phyloP scores from a whole-genome alignment of 2,329 filamentous ascomycete species.

The Didymosphaeria variabile region DNA sequence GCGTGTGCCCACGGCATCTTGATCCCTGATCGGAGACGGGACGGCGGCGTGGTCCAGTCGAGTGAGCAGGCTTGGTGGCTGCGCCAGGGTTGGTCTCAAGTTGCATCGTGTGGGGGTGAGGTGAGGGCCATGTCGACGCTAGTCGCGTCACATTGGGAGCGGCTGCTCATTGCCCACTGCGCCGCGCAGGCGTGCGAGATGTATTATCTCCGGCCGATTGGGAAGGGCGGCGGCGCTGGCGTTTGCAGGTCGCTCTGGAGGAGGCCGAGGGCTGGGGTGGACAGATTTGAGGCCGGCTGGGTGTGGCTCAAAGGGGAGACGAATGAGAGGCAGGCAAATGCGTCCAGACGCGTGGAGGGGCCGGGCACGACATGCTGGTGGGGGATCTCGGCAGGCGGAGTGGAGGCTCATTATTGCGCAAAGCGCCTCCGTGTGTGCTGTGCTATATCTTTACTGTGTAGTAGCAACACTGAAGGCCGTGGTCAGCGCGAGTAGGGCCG shows the following conservation, averaged over 20 bases:
- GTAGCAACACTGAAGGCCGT: neutral
- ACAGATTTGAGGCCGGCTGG: neutral
- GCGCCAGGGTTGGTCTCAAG: slow-evolving; percentile 41
- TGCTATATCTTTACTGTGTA: no score
- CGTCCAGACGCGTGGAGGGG: slow-evolving; percentile 22
- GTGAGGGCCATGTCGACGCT: slow-evolving; percentile 34
- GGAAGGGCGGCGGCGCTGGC: slow-evolving; percentile 8
- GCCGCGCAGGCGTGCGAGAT: slow-evolving; percentile 13
- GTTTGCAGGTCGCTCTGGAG: neutral
- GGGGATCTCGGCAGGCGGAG: slow-evolving; percentile 16
- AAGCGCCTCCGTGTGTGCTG: neutral
- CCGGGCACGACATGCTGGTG: slow-evolving; percentile 18
- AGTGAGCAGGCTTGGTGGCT: slow-evolving; percentile 42
- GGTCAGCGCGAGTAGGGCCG: neutral
- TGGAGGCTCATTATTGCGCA: slow-evolving; percentile 10
- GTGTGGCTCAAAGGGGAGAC: neutral
- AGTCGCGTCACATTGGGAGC: slow-evolving; percentile 38
- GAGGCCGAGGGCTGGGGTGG: neutral
- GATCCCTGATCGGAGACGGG: slow-evolving; percentile 36
- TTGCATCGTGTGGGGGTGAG: slow-evolving; percentile 42
- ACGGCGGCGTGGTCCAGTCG: slow-evolving; percentile 29
- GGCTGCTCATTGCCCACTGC: slow-evolving; percentile 17
- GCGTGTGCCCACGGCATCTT: slow-evolving; percentile 27
- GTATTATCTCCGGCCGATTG: slow-evolving; percentile 20
- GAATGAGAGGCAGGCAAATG: slow-evolving; percentile 6